Evolutionary conservation across 768 basidiomycete genomes (phyloP).

Genomic region (Termitomyces heimii): DNA sequence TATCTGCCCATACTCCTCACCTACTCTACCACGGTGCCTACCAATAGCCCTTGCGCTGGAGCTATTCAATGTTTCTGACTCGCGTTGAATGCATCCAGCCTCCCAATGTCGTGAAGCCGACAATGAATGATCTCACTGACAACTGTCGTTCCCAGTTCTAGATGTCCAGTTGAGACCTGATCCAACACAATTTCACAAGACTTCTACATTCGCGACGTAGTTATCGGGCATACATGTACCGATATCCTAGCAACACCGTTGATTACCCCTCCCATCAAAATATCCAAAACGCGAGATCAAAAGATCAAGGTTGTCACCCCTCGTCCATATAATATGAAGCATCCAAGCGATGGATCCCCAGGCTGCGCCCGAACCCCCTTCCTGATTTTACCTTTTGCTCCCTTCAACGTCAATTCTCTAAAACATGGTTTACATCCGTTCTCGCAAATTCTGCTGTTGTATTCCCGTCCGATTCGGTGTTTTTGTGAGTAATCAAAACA

Average conservation of each 20-base stretch:
- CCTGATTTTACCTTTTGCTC: constrained; percentile 9
- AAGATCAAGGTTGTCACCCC: constrained; percentile 8
- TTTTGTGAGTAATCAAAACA: constrained; percentile 31
- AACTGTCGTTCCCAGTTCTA: background rate
- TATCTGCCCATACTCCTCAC: too few species aligned
- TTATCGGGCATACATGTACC: background rate
- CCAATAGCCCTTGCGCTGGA: too few species aligned
- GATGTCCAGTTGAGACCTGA: background rate
- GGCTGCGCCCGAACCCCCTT: constrained; percentile 32
- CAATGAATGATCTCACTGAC: background rate
- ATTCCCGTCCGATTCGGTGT: constrained; percentile 62
- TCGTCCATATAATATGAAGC: constrained; percentile 7
- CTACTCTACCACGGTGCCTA: background rate
- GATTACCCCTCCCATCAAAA: constrained; percentile 10
- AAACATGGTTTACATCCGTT: constrained; percentile 45
- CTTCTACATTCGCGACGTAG: background rate
- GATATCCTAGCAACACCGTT: constrained; percentile 4
- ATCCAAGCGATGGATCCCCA: constrained; percentile 8
- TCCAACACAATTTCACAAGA: background rate
- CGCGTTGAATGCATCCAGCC: background rate
- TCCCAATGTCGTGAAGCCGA: background rate
- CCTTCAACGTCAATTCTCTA: constrained; percentile 15
- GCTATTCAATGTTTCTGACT: background rate
- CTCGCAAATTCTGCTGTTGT: constrained; percentile 59
- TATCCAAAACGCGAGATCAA: constrained; percentile 9